Base-by-base conservation (phyloP, 306 rosid genomes). In the Trifolium pratense region DNA sequence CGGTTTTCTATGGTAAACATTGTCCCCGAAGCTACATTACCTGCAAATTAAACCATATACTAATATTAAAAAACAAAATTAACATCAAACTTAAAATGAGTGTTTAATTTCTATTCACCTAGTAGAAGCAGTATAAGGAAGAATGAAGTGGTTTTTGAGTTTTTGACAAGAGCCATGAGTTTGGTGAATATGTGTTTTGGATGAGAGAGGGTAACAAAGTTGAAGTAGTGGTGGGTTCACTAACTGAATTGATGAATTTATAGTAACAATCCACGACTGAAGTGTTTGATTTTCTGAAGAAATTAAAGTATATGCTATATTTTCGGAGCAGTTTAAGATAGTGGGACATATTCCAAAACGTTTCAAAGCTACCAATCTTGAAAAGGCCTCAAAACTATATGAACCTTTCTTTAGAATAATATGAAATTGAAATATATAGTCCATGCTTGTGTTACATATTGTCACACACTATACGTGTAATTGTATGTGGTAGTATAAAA, bases 1-100 rank as follows among this genome's bases (percentile, higher is more conserved):
- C 21, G 87, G 55, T 93, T 93, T 26, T 88, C 79, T 6, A 93
- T 70, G 3, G 90, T 87, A 67, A 93, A 84, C 1, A 76, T 45
- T 1, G 96, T 88, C 13, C 83, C 89, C 3, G 31, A 71, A 17
- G 78, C 87, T 21, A 66, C 57, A 40, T 80, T 74, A 1, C 86
- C 92, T 76, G 89, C 72, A 87, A 77, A 53, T 9, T 10, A 3
- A 48, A 40, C 34, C 20, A 25, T 23, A 25, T 21, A 65, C 16
- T 7, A 13, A n/a, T 37, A 63, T 68, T n/a, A 2, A 43, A 15
- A 61, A 29, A 29, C 1, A 15, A 1, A 61, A 61, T 7, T 2
- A 40, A 40, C 4, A 39, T 39, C 3, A 9, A 64, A 64, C 31
- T 1, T 37, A 39, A 39, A 37, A 18, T 3, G 9, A 48, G 37